A percentile compares a stretch with the other conserved stretches of the same genome.
Conservation (phyloP, 2,329 filamentous ascomycete species). For the Aspergillus chevalieri region DNA sequence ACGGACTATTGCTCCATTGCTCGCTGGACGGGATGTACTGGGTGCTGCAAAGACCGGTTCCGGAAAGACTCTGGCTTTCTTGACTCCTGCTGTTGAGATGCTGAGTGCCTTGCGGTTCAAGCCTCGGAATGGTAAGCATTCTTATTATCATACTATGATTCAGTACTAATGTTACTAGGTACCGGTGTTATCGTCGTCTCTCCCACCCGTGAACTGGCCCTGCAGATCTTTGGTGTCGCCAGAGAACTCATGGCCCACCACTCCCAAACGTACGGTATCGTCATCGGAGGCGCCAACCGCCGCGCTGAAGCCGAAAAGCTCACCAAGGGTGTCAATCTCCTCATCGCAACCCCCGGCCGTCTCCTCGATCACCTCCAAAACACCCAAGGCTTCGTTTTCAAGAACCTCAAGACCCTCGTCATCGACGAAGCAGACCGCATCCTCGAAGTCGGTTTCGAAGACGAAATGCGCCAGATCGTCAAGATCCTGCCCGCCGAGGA, state of each 20-base stretch:
- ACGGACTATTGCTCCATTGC: slow-evolving; percentile 75
- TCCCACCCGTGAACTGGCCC: slow-evolving; percentile 84
- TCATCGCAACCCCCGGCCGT: slow-evolving; percentile 89
- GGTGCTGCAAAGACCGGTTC: slow-evolving; percentile 94
- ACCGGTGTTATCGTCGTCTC: slow-evolving; percentile 90
- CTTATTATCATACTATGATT: background rate
- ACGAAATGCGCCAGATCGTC: slow-evolving; percentile 95
- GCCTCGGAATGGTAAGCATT: slow-evolving; percentile 65
- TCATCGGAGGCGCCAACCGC: slow-evolving; percentile 90
- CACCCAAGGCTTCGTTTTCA: slow-evolving; percentile 81
- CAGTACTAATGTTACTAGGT: slow-evolving; percentile 31
- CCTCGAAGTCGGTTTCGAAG: slow-evolving; percentile 94
- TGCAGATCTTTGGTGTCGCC: slow-evolving; percentile 95
- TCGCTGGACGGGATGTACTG: slow-evolving; percentile 86
- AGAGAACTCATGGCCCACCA: slow-evolving; percentile 88
- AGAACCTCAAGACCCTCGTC: slow-evolving; percentile 84
- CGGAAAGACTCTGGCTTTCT: slow-evolving; percentile 90
- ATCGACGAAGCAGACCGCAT: slow-evolving; percentile 98
- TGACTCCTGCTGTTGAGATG: slow-evolving; percentile 93
- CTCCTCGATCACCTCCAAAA: slow-evolving; percentile 92
- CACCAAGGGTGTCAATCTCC: slow-evolving; percentile 83
- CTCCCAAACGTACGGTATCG: slow-evolving; percentile 91
- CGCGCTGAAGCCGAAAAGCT: slow-evolving; percentile 92
- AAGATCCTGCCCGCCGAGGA: slow-evolving; percentile 85
- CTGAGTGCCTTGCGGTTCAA: slow-evolving; percentile 86